Evolutionary conservation across 2,329 filamentous ascomycete species (phyloP).

Genomic region (Nemania serpens): DNA sequence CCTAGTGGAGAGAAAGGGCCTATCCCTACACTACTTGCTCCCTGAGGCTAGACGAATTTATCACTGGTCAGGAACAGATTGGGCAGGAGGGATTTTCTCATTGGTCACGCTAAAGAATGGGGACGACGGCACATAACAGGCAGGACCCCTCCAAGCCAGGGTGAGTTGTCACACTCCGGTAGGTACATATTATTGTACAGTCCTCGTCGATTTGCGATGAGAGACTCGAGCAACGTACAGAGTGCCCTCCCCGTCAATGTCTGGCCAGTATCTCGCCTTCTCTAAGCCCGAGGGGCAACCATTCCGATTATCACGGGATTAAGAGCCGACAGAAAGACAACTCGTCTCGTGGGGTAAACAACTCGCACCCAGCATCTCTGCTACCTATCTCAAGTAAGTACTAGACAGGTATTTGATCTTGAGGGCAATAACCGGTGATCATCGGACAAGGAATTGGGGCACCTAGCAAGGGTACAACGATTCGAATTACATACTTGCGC

Average conservation of each 20-base stretch:
- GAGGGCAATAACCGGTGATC: slow-evolving; percentile 39
- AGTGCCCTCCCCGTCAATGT: no score
- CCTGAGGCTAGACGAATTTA: slow-evolving; percentile 17
- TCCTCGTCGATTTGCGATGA: slow-evolving; percentile 17
- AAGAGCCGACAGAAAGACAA: neutral
- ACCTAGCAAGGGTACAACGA: slow-evolving; percentile 36
- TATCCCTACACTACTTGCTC: neutral
- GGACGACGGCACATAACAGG: slow-evolving; percentile 16
- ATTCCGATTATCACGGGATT: neutral
- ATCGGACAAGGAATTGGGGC: slow-evolving; percentile 40
- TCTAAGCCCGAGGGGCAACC: no score
- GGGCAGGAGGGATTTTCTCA: slow-evolving; percentile 26
- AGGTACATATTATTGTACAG: neutral
- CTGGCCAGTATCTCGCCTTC: neutral
- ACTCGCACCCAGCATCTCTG: neutral
- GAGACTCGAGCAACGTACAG: neutral
- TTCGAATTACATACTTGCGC: slow-evolving; percentile 25
- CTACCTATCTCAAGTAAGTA: neutral
- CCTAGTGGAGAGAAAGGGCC: neutral
- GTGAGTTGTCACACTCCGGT: slow-evolving; percentile 27
- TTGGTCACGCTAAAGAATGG: slow-evolving; percentile 21
- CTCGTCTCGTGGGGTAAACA: slow-evolving; percentile 12
- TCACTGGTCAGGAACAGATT: slow-evolving; percentile 25
- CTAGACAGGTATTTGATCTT: slow-evolving; percentile 21
- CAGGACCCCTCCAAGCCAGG: slow-evolving; percentile 13